A percentile compares a stretch with the other conserved stretches of the same genome.
phyloP scores from a whole-genome alignment of 139 green algal genomes.

The Chara braunii region DNA sequence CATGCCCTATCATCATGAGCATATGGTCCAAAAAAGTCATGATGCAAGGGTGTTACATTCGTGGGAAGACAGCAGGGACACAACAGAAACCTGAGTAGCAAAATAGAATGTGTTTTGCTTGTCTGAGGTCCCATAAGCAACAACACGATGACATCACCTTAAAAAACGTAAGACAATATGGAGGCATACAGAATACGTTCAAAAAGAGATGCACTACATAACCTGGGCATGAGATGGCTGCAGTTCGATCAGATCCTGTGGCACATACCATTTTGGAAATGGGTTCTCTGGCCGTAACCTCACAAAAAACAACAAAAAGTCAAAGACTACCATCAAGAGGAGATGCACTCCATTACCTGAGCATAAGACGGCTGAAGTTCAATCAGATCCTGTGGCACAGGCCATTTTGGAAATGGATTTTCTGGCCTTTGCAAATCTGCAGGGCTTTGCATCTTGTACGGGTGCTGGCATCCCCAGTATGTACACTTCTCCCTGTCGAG shows the following conservation, averaged over 20 bases:
- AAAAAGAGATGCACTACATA: background rate
- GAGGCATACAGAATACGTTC: too few relatives aligned
- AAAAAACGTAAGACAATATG: too few relatives aligned
- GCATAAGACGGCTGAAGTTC: constrained; percentile 87
- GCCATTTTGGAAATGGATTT: constrained; percentile 54
- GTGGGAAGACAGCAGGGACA: too few relatives aligned
- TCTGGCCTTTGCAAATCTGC: constrained; percentile 51
- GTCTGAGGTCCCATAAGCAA: too few relatives aligned
- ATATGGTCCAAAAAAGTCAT: too few relatives aligned
- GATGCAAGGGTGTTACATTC: too few relatives aligned
- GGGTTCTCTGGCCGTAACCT: constrained; percentile 66
- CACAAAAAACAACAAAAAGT: too few relatives aligned
- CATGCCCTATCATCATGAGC: too few relatives aligned
- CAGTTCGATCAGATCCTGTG: constrained; percentile 81
- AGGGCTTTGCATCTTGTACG: constrained; percentile 53
- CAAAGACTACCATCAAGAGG: too few relatives aligned
- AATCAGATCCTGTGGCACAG: constrained; percentile 74
- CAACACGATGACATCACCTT: too few relatives aligned
- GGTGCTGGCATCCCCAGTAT: constrained; percentile 37
- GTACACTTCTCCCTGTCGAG: constrained; percentile 28
- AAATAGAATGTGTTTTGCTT: too few relatives aligned
- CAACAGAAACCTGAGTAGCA: too few relatives aligned
- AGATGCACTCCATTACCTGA: constrained; percentile 41
- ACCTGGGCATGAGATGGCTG: constrained; percentile 75
- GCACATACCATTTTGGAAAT: constrained; percentile 35